Evolutionary conservation across 2,329 filamentous ascomycete species (phyloP).

Genomic region (Chaetomium sp.): DNA sequence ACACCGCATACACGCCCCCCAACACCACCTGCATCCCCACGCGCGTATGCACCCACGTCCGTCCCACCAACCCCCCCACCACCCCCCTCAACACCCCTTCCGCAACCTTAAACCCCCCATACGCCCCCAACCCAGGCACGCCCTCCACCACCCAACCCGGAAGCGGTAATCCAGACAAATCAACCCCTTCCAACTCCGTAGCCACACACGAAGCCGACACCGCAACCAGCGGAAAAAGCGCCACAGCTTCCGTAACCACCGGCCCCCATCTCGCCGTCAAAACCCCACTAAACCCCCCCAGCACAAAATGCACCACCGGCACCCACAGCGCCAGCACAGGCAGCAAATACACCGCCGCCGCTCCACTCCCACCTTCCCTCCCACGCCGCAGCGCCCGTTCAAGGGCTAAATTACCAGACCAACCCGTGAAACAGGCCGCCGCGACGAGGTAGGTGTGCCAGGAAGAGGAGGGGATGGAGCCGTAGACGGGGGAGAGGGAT

Average conservation of each 20-base stretch:
- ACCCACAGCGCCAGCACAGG: conserved; percentile 71
- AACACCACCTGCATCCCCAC: conserved; percentile 65
- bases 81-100: conserved; percentile 36
- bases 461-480: conserved; percentile 67
- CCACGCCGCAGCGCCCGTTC: conserved; percentile 42
- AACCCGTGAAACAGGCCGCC: conserved; percentile 62
- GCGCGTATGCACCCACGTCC: conserved; percentile 59
- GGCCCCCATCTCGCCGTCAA: conserved; percentile 70
- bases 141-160: conserved; percentile 56
- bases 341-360: conserved; percentile 42
- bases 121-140: conserved; percentile 59
- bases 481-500: conserved; percentile 80
- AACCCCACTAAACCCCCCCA: conserved; percentile 59
- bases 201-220: conserved; percentile 59
- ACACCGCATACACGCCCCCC: conserved; percentile 55
- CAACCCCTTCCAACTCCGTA: conserved; percentile 55
- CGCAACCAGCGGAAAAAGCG: conserved; percentile 62
- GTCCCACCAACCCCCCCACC: conserved; percentile 50
- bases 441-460: conserved; percentile 65
- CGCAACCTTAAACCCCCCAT: conserved; percentile 53
- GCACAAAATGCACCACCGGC: conserved; percentile 63
- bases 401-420: conserved; percentile 59
- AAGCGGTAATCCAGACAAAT: conserved; percentile 41
- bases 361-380: conserved; percentile 28
- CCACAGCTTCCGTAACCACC: conserved; percentile 64